Evolutionary conservation across 2,329 filamentous ascomycete genomes (phyloP), one percentile per base, ranked within the genome.

Genomic region (Diaporthe citrichinensis): DNA sequence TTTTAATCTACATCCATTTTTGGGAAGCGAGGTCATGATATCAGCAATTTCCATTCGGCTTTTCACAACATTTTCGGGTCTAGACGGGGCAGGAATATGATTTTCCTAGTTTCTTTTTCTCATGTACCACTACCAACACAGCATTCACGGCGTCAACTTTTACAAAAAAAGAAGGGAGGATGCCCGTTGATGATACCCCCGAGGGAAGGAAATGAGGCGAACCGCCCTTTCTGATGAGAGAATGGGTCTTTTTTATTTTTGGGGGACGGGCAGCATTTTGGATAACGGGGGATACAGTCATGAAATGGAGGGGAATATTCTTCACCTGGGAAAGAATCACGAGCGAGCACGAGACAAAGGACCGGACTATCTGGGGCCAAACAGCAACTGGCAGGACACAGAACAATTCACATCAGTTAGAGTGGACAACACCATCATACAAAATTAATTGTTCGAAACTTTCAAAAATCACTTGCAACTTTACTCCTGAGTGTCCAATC

Each of bases 11-110:
- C 41, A 57, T 53, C 58, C 41, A 69, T 55, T 53, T 53, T 51
- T 44, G 58, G 49, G 62, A 73, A 59, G 72, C 65, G 72, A 59
- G 46, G 31, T 71, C 59, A 71, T 28, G 69, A 73, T 39, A 68
- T 46, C 28, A 49, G 41, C 59, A 58, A 80, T 80, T 79, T 79
- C 57, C 57, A 75, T 76, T 73, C 65, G 31, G 71, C 57, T 44
- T 31, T 62, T 68, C 46, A 67, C 44, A 68, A 57, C 55, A 71
- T 31, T 41, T 71, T 44, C n/a, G 68, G 25, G 31, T 44, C 44
- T 36, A 31, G 44, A 71, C 65, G 25, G 53, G 55, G n/a, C 55
- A 51, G 59, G 46, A 41, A 55, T 9, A 49, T 36, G 39, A 62
- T 15, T 75, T 72, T 61, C 74, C 44, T 67, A 75, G 58, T 61